Conservation (phyloP, 1,284 basidiomycete species). For the Schizophyllum amplum region DNA sequence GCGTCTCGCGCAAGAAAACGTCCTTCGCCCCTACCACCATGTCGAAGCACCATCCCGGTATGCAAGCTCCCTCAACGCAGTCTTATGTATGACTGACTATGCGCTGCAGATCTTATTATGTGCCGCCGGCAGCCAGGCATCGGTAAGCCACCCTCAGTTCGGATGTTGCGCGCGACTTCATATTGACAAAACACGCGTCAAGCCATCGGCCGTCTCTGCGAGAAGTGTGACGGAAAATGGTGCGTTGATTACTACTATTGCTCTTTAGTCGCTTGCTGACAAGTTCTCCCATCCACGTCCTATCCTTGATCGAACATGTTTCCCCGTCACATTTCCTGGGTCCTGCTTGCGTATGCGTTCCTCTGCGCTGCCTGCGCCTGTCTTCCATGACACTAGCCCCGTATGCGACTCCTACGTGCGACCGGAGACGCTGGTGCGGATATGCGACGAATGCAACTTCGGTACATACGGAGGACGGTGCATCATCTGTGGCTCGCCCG, state of each 20-base stretch:
- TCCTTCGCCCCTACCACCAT: slow-evolving; percentile 28
- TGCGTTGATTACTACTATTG: slow-evolving; percentile 29
- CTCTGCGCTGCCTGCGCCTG: not conserved
- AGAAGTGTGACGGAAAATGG: slow-evolving; percentile 99
- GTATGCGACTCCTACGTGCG: slow-evolving; percentile 99
- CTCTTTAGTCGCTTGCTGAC: not conserved
- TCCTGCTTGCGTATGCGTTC: not conserved
- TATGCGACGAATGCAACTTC: slow-evolving; percentile 99
- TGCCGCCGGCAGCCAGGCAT: slow-evolving; percentile 95
- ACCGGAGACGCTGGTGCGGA: slow-evolving; percentile 94
- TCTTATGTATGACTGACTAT: not conserved
- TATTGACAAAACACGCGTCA: not conserved
- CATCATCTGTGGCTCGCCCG: slow-evolving; percentile 93
- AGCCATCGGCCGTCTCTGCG: slow-evolving; percentile 78
- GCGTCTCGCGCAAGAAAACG: not conserved
- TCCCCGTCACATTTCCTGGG: not conserved
- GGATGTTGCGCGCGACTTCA: not conserved
- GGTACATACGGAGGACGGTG: slow-evolving; percentile 96
- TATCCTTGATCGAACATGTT: not conserved
- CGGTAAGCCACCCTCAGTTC: too few species aligned
- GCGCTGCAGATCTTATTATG: slow-evolving; percentile 80
- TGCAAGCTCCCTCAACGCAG: slow-evolving; percentile 14
- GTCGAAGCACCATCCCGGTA: slow-evolving; percentile 92
- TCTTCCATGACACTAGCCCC: slow-evolving; percentile 48
- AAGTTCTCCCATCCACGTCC: not conserved